Base-by-base conservation (phyloP, 1,284 basidiomycete genomes). In the Austroboletus olivaceoglutinosus region DNA sequence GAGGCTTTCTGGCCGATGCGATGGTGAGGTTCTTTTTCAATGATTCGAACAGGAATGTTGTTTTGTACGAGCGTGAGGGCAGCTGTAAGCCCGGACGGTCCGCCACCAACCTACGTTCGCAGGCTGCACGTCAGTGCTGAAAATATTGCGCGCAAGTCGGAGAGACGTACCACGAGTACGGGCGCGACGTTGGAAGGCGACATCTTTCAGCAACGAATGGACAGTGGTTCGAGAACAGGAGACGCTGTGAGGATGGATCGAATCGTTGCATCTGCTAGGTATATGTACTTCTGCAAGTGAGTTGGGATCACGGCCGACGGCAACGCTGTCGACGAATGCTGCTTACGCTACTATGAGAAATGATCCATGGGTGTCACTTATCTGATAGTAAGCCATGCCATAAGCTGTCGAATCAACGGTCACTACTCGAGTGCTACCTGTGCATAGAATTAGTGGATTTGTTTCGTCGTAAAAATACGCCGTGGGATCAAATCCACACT, bases 81-180 rank as follows among this genome's bases (percentile, higher is more conserved):
- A 18, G 71, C 72, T 13, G 70, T 70, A 33, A 81, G 69, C 21
- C 80, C 80, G 0, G 76, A 63, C 30, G 80, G 72, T 12, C 79
- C 80, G 25, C 73, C 77, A 3, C 78, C 80, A 41, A 73, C 71
- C 54, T 81, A 72, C 1, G 8, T 11, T 5, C 8, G 4, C 13
- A 21, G 10, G 27, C 19, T 27, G 11, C 18, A 34, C 5, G 9
- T 59, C 13, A 53, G 23, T 21, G 2, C 18, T 12, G 7, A 25
- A 7, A 7, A 25, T n/a, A n/a, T 5, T 1, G 27, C 7, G 21
- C 21, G 15, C 12, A 15, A 18, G n/a, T 33, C 3, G 31, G 16
- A n/a, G 12, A n/a, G 10, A 47, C 59, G 19, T 36, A 54, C 62
- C 15, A 64, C 53, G 25, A 64, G 59, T 27, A 64, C 53, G 16